Evolutionary conservation across 306 rosid species (phyloP).

Genomic region (Ormosia semicastrata): DNA sequence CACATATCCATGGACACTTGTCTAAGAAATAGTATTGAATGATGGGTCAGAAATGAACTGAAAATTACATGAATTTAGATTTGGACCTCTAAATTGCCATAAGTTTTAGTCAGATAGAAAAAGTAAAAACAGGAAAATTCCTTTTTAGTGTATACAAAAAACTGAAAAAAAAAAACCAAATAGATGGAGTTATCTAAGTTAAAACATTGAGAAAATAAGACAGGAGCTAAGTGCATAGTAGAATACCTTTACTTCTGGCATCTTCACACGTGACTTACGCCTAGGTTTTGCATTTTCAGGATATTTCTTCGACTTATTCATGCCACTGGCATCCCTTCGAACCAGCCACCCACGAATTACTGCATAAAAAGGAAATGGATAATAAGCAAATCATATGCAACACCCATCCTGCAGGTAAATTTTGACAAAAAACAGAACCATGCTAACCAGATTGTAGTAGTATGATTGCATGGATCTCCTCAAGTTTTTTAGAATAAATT

Average conservation of each 20-base stretch:
- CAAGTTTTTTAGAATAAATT: constrained; percentile 41
- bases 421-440: constrained; percentile 12
- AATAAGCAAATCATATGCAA: constrained; percentile 33
- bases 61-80: background rate
- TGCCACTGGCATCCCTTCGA: constrained; percentile 44
- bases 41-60: background rate
- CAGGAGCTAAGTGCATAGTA: background rate
- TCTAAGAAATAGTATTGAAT: background rate
- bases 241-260: constrained; percentile 59
- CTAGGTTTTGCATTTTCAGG: constrained; percentile 44
- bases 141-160: background rate
- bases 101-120: background rate
- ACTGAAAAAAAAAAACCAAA: constrained; percentile 5
- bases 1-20: background rate
- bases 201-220: background rate
- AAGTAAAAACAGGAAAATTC: background rate
- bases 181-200: constrained; percentile 2
- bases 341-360: constrained; percentile 72
- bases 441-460: constrained; percentile 65
- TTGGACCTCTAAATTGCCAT: background rate
- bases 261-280: constrained; percentile 40
- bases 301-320: constrained; percentile 32
- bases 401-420: background rate
- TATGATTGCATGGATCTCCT: constrained; percentile 60
- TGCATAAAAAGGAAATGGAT: constrained; percentile 30